Evolutionary conservation across 1,284 basidiomycete species (phyloP).

Genomic region (Naganishia sp.): DNA sequence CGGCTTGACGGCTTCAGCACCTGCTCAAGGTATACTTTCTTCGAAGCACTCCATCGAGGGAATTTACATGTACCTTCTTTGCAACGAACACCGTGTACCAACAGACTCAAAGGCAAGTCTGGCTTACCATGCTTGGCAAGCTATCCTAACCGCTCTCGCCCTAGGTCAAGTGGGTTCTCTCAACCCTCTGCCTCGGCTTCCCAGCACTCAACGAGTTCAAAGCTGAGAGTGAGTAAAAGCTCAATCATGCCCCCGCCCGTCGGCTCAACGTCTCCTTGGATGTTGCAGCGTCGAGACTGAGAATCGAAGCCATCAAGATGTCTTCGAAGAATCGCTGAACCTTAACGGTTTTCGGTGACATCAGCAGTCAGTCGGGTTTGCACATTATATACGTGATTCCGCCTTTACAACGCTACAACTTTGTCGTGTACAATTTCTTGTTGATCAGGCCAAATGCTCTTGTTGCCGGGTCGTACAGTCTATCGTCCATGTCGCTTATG

Average conservation of each 20-base stretch:
- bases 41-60: constrained; percentile 25
- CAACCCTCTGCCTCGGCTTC: constrained; percentile 24
- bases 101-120: constrained; percentile 10
- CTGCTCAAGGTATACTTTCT: background rate
- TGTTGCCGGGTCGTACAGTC: background rate
- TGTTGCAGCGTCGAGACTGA: constrained; percentile 6
- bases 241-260: background rate
- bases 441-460: background rate
- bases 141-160: background rate
- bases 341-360: background rate
- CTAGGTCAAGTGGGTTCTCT: constrained; percentile 24
- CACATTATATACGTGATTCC: constrained; percentile 14
- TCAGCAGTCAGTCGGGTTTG: constrained; percentile 1
- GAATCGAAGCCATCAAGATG: constrained; percentile 12
- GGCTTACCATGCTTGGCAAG: background rate
- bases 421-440: constrained; percentile 14
- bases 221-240: constrained; percentile 16
- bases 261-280: background rate
- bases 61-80: constrained; percentile 22
- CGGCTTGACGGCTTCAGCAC: background rate
- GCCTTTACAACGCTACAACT: constrained; percentile 27
- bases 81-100: constrained; percentile 20
- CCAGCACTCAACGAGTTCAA: constrained; percentile 23
- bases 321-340: background rate
- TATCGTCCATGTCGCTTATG: background rate